A percentile compares a stretch with the other conserved stretches of the same genome.
Conservation (phyloP, 495 filamentous ascomycete genomes). For the Clavariopsis aquatica region DNA sequence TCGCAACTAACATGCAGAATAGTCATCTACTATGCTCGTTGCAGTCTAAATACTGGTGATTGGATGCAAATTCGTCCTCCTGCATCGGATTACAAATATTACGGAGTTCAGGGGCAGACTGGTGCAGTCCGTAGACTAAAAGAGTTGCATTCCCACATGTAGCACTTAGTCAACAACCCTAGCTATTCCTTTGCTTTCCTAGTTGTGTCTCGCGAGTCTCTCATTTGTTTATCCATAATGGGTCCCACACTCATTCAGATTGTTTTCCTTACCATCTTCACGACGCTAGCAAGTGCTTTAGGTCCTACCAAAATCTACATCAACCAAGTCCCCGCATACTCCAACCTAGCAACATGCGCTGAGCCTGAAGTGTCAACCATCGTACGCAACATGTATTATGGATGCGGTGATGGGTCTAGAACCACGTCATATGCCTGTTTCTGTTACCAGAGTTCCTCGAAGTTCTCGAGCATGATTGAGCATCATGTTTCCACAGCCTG, state of each 20-base stretch:
- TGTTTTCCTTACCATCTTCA: neutral
- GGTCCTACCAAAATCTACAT: conserved; percentile 25
- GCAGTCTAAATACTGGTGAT: neutral
- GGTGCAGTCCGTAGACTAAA: neutral
- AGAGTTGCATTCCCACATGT: neutral
- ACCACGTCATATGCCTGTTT: conserved; percentile 24
- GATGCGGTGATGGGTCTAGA: conserved; percentile 13
- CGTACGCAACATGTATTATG: conserved; percentile 21
- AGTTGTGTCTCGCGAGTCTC: neutral
- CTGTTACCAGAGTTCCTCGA: conserved; percentile 21
- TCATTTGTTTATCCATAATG: neutral
- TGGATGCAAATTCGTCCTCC: neutral
- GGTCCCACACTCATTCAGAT: neutral
- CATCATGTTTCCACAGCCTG: conserved; percentile 20
- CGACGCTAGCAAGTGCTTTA: neutral
- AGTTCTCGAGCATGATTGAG: conserved; percentile 21
- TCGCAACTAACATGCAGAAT: neutral
- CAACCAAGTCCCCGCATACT: conserved; percentile 16
- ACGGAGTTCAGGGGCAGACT: neutral
- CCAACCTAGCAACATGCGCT: conserved; percentile 16
- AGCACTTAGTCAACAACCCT: neutral
- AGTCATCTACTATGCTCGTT: neutral
- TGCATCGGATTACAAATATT: neutral
- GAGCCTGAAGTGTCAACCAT: conserved; percentile 18
- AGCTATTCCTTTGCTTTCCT: neutral